Evolutionary conservation across 495 filamentous ascomycete genomes (phyloP).

Genomic region (Talaromyces nanjingensis): DNA sequence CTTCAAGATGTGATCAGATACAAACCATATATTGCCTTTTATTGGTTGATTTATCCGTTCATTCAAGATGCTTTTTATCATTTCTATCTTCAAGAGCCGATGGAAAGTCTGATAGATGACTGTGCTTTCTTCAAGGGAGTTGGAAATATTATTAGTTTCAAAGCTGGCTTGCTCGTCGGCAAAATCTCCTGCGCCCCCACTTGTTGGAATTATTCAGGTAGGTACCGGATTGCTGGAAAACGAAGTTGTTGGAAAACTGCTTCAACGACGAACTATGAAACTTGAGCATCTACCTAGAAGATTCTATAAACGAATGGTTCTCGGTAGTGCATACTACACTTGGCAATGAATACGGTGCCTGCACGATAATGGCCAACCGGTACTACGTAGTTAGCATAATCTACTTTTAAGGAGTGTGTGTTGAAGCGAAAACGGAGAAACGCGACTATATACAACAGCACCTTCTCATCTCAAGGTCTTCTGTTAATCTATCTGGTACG

Average conservation of each 20-base stretch:
- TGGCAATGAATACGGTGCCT: not conserved
- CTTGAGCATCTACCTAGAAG: not conserved
- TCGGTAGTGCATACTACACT: not conserved
- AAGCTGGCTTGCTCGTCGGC: not conserved
- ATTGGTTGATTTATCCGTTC: not conserved
- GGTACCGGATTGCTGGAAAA: not conserved
- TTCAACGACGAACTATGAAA: not conserved
- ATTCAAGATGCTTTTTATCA: not conserved
- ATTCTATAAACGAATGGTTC: not conserved
- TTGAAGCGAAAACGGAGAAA: not conserved
- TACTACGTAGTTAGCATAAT: not conserved
- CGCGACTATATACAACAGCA: not conserved
- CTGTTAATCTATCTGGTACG: not conserved
- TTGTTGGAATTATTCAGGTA: not conserved
- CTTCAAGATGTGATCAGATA: not conserved
- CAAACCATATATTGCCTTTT: not conserved
- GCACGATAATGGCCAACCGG: not conserved
- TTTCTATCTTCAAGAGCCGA: not conserved
- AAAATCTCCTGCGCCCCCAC: not conserved
- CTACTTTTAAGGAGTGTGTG: not conserved
- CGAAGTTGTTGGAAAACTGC: not conserved
- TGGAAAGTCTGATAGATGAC: not conserved
- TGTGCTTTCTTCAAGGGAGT: not conserved
- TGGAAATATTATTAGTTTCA: not conserved
- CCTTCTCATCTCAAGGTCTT: not conserved